phyloP scores from a whole-genome alignment of 108 stramenopile species.

The Aurantiochytrium sp. region DNA sequence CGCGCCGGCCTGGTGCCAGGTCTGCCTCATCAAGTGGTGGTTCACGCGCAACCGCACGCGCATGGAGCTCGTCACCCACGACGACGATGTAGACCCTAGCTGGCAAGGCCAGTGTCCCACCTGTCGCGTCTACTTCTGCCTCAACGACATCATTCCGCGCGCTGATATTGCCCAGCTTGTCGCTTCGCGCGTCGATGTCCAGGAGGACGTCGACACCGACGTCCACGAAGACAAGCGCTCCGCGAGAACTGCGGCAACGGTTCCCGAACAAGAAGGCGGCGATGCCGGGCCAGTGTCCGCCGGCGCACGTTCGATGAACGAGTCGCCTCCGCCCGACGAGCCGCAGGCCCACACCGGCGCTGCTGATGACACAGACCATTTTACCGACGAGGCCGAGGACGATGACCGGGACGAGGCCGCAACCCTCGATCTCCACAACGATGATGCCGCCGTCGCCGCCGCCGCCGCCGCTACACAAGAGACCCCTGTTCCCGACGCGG shows the following conservation, averaged over 20 bases:
- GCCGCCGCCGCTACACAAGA: background rate
- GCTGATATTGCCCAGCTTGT: background rate
- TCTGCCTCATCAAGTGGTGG: slow-evolving; percentile 4
- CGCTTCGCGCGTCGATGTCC: background rate
- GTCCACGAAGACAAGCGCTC: background rate
- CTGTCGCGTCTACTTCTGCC: slow-evolving; percentile 23
- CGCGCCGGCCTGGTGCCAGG: background rate
- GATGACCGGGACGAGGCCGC: too few relatives aligned
- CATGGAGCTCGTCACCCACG: background rate
- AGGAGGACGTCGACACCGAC: background rate
- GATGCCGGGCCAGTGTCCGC: too few relatives aligned
- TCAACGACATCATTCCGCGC: background rate
- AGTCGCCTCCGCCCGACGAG: too few relatives aligned
- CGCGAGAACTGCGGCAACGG: too few relatives aligned
- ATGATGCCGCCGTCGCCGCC: too few relatives aligned
- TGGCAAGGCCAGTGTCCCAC: slow-evolving; percentile 11
- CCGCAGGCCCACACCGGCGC: too few relatives aligned
- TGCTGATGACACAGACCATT: too few relatives aligned
- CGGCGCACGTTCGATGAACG: too few relatives aligned
- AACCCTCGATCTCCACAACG: too few relatives aligned
- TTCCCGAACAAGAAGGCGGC: too few relatives aligned
- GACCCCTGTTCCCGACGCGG: background rate
- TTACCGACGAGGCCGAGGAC: too few relatives aligned
- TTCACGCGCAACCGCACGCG: slow-evolving; percentile 1
- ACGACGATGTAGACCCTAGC: background rate